phyloP scores from a whole-genome alignment of 2,329 filamentous ascomycete species.

The Xylariaceae sp. region DNA sequence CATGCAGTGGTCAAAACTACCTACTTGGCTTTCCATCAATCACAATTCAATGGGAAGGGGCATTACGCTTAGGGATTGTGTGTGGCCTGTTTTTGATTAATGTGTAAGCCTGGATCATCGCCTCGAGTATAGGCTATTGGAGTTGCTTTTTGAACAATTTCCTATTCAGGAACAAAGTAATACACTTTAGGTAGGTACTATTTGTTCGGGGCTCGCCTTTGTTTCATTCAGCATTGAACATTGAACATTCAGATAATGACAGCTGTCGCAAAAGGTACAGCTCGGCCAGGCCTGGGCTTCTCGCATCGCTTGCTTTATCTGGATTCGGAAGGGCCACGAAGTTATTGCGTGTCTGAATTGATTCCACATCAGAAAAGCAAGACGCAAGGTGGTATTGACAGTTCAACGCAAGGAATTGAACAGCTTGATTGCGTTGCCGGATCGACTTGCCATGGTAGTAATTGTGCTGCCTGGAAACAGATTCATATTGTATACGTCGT shows the following conservation, averaged over 20 bases:
- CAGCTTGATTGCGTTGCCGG: no score
- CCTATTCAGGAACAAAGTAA: constrained; percentile 5
- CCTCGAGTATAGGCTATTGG: neutral
- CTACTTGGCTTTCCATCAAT: neutral
- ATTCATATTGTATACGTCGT: neutral
- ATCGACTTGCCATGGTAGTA: neutral
- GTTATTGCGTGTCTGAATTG: constrained; percentile 8
- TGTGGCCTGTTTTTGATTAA: neutral
- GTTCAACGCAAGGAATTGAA: constrained; percentile 4
- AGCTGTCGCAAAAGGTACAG: constrained; percentile 15
- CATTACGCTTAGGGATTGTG: neutral
- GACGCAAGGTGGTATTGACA: constrained; percentile 12
- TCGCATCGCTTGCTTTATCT: constrained; percentile 26
- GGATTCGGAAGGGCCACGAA: constrained; percentile 14
- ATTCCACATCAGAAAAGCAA: constrained; percentile 1
- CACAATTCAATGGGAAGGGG: constrained; percentile 8
- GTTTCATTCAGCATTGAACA: constrained; percentile 4
- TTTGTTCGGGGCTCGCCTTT: constrained; percentile 15
- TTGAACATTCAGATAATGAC: constrained; percentile 4
- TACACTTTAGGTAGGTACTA: neutral
- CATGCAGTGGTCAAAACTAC: neutral
- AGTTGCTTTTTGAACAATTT: neutral
- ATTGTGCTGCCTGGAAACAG: neutral
- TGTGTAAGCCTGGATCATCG: no score
- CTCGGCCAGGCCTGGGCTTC: constrained; percentile 8